Base-by-base conservation (phyloP, 805 yeast genomes). In the Saturnispora quitensis region DNA sequence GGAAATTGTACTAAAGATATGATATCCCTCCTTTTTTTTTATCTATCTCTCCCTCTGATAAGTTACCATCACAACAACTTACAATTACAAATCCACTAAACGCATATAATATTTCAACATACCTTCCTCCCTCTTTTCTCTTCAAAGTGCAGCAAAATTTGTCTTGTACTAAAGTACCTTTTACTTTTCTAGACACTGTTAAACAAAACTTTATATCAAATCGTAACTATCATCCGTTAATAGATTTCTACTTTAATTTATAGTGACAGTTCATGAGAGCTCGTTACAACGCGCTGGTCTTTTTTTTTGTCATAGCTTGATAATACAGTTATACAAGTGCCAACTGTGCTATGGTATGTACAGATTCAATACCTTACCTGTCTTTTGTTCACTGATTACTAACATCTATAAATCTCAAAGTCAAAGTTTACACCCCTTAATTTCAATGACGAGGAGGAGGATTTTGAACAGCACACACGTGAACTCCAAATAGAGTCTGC, bases 401-500 rank as follows among this genome's bases (percentile, higher is more conserved):
- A 45, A 28, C 34, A 36, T 7, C 18, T 43, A 9, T 48, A 40
- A 35, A 45, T 51, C 8, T 4, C 13, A 47, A 53, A 73, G 84
- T 83, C 90, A 22, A 71, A 82, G 2, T 90, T 91, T 65, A 75
- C 82, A 33, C 95, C 98, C 2, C 73, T 90, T 43, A 91, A 91
- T 61, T 68, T 84, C 45, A 77, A 77, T 40, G 91, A 85, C 52
- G 95, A 86, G 61, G 87, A 85, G 48, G 71, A 78, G 35, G 91
- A 87, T 56, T 85, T 84, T 34, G 96, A 90, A 56, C 91, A 89
- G 56, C 96, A 89, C 61, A 85, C 97, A 1, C 73, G 96, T 46
- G 99, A 93, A 63, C 71, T 91, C 24, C 97, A 91, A 68, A 76
- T 82, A 20, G 98, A 93, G 65, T 86, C 86, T 61, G 93, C 96